Conservation (phyloP, 2,329 filamentous ascomycete genomes). For the Verticillium albo-atrum region DNA sequence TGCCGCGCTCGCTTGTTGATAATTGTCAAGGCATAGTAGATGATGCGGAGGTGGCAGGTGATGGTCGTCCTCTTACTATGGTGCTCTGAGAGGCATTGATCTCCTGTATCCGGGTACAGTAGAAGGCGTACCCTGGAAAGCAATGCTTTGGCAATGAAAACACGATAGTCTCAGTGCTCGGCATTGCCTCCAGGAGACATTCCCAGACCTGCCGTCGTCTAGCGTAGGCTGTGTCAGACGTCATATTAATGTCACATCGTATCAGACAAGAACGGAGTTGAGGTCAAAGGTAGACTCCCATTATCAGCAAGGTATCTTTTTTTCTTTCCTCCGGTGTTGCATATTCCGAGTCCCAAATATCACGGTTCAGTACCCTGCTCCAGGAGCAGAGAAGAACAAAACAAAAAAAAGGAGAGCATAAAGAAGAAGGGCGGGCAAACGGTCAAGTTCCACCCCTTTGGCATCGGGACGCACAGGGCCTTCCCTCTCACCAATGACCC, state of each 20-base stretch:
- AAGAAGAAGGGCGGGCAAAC: conserved; percentile 59
- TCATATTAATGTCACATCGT: background rate
- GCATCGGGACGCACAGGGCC: conserved; percentile 78
- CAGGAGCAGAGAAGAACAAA: background rate
- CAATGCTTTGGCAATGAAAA: too few species aligned
- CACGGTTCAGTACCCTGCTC: background rate
- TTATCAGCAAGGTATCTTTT: background rate
- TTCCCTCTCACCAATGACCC: conserved; percentile 66
- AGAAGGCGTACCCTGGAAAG: too few species aligned
- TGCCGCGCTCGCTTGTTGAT: too few species aligned
- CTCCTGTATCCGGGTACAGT: too few species aligned
- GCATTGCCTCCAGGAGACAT: too few species aligned
- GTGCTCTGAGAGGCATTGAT: too few species aligned
- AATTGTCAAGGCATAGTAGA: too few species aligned
- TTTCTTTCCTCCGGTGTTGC: background rate
- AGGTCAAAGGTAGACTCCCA: background rate
- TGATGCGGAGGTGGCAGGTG: too few species aligned
- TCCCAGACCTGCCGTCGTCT: too few species aligned
- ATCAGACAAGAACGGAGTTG: background rate
- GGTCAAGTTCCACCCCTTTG: conserved; percentile 81
- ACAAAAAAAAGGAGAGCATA: background rate
- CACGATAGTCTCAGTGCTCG: too few species aligned
- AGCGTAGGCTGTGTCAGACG: too few species aligned
- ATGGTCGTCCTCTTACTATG: too few species aligned
- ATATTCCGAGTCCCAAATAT: background rate